phyloP scores from a whole-genome alignment of 345 rosid species.

The Heritiera fomes region DNA sequence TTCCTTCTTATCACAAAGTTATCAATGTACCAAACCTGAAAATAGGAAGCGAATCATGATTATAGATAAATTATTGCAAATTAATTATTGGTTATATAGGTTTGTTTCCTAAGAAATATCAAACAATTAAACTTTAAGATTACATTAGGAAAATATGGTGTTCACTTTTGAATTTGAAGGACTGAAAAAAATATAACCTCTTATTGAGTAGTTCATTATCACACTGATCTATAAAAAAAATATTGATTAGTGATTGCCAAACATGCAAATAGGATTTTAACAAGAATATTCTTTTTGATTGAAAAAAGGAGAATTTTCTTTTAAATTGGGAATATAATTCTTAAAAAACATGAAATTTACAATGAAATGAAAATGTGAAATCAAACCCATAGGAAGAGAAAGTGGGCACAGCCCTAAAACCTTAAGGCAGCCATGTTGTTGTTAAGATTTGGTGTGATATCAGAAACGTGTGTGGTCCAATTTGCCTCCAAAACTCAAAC shows the following conservation, averaged over 20 bases:
- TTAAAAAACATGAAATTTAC: not conserved
- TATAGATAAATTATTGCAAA: not conserved
- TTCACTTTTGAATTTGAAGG: no score
- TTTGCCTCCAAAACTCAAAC: not conserved
- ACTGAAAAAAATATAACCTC: no score
- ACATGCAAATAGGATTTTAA: not conserved
- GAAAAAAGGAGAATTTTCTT: no score
- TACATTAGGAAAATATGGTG: no score
- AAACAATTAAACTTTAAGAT: no score
- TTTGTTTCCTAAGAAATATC: no score
- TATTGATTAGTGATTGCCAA: not conserved
- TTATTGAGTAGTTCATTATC: no score
- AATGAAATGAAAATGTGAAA: not conserved
- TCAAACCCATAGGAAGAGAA: not conserved
- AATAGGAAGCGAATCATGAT: not conserved
- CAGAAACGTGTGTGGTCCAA: conserved; percentile 11
- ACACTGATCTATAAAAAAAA: no score
- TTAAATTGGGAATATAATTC: not conserved
- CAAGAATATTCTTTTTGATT: not conserved
- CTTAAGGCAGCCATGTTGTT: not conserved
- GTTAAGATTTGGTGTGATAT: conserved; percentile 5
- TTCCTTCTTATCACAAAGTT: conserved; percentile 5
- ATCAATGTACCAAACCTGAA: not conserved
- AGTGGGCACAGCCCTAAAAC: not conserved
- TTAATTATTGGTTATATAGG: no score